phyloP scores from a whole-genome alignment of 1,139 yeast genomes.

The Kodamaea arcana region DNA sequence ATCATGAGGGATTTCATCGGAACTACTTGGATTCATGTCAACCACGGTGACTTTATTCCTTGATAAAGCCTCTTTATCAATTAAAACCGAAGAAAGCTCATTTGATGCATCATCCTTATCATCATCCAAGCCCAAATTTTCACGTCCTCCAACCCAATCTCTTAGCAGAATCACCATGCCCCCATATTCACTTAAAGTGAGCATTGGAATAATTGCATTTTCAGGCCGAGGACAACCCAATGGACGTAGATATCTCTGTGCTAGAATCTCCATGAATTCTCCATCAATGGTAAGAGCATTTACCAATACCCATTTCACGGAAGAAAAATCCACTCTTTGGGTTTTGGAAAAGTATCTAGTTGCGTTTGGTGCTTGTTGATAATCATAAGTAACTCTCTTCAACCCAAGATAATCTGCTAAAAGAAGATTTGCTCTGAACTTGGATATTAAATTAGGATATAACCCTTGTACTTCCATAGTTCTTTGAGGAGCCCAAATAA shows the following conservation, averaged over 20 bases:
- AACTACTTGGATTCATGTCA: slow-evolving; percentile 55
- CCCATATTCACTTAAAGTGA: slow-evolving; percentile 89
- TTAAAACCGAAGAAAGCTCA: slow-evolving; percentile 64
- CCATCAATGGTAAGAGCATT: slow-evolving; percentile 92
- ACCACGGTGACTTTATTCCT: slow-evolving; percentile 73
- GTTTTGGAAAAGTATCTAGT: slow-evolving; percentile 79
- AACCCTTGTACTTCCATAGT: slow-evolving; percentile 81
- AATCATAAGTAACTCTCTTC: slow-evolving; percentile 88
- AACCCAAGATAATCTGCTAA: slow-evolving; percentile 87
- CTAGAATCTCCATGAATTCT: slow-evolving; percentile 82
- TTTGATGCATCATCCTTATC: slow-evolving; percentile 35
- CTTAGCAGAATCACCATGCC: slow-evolving; percentile 91
- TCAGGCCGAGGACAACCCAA: slow-evolving; percentile 79
- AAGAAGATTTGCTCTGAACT: slow-evolving; percentile 65
- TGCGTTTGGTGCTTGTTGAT: slow-evolving; percentile 83
- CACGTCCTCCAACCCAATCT: slow-evolving; percentile 80
- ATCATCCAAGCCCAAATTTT: slow-evolving; percentile 47
- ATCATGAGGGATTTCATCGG: slow-evolving; percentile 49
- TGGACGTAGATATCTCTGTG: slow-evolving; percentile 91
- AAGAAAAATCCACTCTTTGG: slow-evolving; percentile 70
- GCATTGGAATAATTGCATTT: slow-evolving; percentile 81
- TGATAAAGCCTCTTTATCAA: slow-evolving; percentile 78
- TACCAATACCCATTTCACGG: slow-evolving; percentile 84
- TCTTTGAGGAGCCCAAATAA: slow-evolving; percentile 75
- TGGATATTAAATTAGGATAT: slow-evolving; percentile 76